Conservation (phyloP, 352 stramenopile genomes). For the Elongisporangium senticosum region DNA sequence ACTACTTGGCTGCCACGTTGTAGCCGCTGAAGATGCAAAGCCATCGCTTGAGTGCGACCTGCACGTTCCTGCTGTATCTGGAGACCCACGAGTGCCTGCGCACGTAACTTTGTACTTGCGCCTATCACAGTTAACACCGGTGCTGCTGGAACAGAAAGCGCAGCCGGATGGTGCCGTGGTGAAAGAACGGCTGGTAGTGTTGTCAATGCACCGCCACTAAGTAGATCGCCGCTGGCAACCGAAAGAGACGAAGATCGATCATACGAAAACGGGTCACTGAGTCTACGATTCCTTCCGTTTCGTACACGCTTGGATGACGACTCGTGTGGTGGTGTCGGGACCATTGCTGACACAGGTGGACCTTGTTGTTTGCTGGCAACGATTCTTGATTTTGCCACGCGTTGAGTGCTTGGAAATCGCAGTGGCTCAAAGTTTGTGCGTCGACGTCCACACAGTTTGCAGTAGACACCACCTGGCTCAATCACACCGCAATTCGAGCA, state of each 20-base stretch:
- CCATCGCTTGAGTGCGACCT: constrained; percentile 8
- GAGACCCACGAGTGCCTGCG: constrained; percentile 12
- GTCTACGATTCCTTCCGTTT: not conserved
- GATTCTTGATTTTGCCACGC: not conserved
- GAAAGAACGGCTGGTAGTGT: constrained; percentile 10
- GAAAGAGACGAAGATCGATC: not conserved
- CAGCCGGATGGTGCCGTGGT: constrained; percentile 10
- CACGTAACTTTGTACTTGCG: constrained; percentile 18
- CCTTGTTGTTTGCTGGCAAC: not conserved
- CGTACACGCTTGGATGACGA: not conserved
- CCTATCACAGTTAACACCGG: constrained; percentile 1
- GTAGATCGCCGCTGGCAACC: not conserved
- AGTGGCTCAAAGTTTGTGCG: constrained; percentile 21
- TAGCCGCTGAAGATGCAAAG: constrained; percentile 22
- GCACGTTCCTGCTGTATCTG: constrained; percentile 10
- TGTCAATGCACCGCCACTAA: not conserved
- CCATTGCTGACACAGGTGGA: not conserved
- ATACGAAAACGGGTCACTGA: not conserved
- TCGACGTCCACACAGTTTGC: constrained; percentile 56
- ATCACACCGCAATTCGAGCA: constrained; percentile 55
- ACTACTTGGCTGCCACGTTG: constrained; percentile 2
- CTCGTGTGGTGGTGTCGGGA: not conserved
- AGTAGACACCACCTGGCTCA: constrained; percentile 53
- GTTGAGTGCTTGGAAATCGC: not conserved
- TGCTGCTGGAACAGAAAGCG: not conserved